Percentiles rank a stretch among this genome's conserved stretches.
These are phyloP conservation scores for Staphylotrichum tortipilum DNA, from an alignment of 495 filamentous ascomycete genomes.

Conservation along the genomic window DNA sequence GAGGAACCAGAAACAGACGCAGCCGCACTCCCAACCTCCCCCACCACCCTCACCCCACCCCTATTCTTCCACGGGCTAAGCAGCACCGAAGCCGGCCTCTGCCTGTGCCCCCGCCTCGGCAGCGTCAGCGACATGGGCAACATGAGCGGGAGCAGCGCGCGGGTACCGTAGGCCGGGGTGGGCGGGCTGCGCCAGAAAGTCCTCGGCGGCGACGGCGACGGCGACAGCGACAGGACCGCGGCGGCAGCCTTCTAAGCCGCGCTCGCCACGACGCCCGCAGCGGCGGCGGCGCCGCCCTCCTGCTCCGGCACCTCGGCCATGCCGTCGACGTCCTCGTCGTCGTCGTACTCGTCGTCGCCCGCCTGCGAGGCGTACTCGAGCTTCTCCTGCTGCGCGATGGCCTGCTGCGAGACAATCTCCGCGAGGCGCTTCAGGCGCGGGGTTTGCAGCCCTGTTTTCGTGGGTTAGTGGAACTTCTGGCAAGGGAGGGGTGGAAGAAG, in stretches of 20 bases:
- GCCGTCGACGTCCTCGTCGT: slow-evolving; percentile 27
- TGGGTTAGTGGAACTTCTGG: slow-evolving; percentile 8
- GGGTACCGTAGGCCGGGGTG: no score
- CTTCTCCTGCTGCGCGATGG: slow-evolving; percentile 87
- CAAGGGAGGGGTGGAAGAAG: neutral
- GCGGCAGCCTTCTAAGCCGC: slow-evolving; percentile 13
- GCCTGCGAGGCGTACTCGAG: slow-evolving; percentile 43
- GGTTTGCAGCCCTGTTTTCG: slow-evolving; percentile 74
- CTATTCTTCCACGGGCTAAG: slow-evolving; percentile 15
- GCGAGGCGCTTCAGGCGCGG: slow-evolving; percentile 87
- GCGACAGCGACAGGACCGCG: no score
- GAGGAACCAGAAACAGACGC: no score
- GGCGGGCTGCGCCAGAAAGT: no score
- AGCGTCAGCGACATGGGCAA: neutral
- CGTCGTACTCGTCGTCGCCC: slow-evolving; percentile 35
- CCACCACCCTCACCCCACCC: neutral
- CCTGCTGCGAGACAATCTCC: slow-evolving; percentile 94
- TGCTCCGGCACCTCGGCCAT: slow-evolving; percentile 40
- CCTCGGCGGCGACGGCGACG: no score
- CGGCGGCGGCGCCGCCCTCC: slow-evolving; percentile 9
- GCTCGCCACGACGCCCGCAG: slow-evolving; percentile 18
- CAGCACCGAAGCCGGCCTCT: slow-evolving; percentile 12
- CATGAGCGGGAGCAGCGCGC: no score
- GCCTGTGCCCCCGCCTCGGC: neutral
- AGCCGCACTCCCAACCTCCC: neutral